Evolutionary conservation across 2,329 filamentous ascomycete species (phyloP).

Genomic region (Arthrinium phaeospermum): DNA sequence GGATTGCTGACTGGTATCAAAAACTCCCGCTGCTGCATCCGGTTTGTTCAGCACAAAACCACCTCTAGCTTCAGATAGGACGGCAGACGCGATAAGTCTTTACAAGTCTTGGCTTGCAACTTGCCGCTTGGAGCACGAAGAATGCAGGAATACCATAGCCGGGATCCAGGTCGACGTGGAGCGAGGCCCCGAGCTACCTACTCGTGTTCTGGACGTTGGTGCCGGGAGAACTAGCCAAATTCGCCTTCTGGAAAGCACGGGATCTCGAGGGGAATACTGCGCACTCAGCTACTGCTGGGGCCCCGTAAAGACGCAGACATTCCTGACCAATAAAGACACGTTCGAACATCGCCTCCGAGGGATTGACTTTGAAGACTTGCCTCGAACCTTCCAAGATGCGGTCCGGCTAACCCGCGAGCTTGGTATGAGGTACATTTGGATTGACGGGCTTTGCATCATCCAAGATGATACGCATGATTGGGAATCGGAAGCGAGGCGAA

Average conservation of each 20-base stretch:
- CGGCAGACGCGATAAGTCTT: not conserved
- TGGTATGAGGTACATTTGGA: not conserved
- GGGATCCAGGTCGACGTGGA: not conserved
- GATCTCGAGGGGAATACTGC: not conserved
- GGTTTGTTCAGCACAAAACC: not conserved
- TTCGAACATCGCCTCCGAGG: not conserved
- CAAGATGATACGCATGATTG: not conserved
- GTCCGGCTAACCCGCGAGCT: not conserved
- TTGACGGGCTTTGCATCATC: conserved; percentile 9
- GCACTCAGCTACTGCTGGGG: conserved; percentile 7
- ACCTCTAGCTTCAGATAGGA: not conserved
- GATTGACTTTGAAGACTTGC: not conserved
- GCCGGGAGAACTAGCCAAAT: not conserved
- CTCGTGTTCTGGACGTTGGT: not conserved
- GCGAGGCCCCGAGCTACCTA: not conserved
- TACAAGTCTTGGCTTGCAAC: not conserved
- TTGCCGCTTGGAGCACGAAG: not conserved
- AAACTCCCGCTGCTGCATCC: not conserved
- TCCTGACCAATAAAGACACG: not conserved
- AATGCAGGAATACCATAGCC: not conserved
- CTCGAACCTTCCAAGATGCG: not conserved
- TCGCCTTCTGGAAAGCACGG: not conserved
- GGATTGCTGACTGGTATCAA: too few relatives aligned
- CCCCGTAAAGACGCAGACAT: not conserved
- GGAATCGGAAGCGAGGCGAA: not conserved